Evolutionary conservation across 352 stramenopile genomes (phyloP).

Genomic region (Pythium insidiosum): DNA sequence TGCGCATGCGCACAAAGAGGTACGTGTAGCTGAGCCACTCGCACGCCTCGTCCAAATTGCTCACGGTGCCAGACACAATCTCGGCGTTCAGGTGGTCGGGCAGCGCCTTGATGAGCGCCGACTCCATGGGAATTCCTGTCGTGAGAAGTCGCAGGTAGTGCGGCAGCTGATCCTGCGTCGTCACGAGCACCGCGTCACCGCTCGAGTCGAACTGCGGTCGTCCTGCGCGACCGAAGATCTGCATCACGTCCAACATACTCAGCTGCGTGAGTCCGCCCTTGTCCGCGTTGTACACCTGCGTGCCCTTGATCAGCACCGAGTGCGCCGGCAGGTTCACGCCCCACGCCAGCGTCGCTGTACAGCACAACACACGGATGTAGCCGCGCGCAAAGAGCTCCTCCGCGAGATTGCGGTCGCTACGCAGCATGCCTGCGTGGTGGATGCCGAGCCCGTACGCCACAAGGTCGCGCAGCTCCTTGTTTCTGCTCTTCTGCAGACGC

Average conservation of each 20-base stretch:
- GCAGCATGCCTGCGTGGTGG: conserved; percentile 98
- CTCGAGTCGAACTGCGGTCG: conserved; percentile 99
- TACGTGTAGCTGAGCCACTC: conserved; percentile 99
- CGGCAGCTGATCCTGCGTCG: conserved; percentile 88
- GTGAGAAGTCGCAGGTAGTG: conserved; percentile 96
- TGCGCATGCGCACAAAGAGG: conserved; percentile 97
- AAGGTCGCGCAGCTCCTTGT: conserved; percentile 93
- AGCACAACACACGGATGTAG: conserved; percentile 96
- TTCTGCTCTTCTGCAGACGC: conserved; percentile 89
- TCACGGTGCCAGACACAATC: conserved; percentile 97
- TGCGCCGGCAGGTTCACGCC: conserved; percentile 98
- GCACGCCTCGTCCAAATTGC: conserved; percentile 94
- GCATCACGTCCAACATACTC: conserved; percentile 99
- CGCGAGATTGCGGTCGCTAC: conserved; percentile 90
- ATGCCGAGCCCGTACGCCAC: conserved; percentile 94
- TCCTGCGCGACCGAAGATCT: conserved; percentile 99
- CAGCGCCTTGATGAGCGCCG: conserved; percentile 96
- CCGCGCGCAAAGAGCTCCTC: conserved; percentile 97
- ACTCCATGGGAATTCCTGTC: conserved; percentile 96
- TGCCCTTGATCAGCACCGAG: conserved; percentile 99
- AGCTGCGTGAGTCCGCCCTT: conserved; percentile 97
- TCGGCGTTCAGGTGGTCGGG: conserved; percentile 99
- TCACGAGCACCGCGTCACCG: conserved; percentile 98
- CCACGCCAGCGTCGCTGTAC: conserved; percentile 99
- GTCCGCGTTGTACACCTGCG: conserved; percentile 98